phyloP scores from a whole-genome alignment of 2,329 filamentous ascomycete species.

The Monilinia laxa region DNA sequence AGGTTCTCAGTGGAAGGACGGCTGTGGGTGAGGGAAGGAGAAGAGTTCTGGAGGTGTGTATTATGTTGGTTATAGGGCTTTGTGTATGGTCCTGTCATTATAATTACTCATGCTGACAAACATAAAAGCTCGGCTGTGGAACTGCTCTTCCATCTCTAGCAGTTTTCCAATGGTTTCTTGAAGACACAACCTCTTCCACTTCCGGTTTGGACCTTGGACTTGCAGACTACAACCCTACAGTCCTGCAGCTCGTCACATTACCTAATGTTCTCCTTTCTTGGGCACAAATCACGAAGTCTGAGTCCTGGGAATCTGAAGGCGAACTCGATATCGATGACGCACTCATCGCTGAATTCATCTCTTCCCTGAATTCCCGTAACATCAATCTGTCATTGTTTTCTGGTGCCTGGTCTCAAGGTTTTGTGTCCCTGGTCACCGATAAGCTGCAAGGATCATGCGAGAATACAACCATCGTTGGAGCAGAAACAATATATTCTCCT shows the following conservation, averaged over 20 bases:
- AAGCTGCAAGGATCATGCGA: slow-evolving; percentile 35
- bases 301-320: slow-evolving; percentile 37
- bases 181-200: slow-evolving; percentile 29
- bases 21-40: slow-evolving; percentile 23
- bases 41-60: slow-evolving; percentile 38
- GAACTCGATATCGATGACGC: slow-evolving; percentile 39
- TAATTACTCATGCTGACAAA: background rate
- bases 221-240: slow-evolving; percentile 77
- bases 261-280: slow-evolving; percentile 76
- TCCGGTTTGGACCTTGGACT: slow-evolving; percentile 58
- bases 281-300: slow-evolving; percentile 39
- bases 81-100: background rate
- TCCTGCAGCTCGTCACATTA: slow-evolving; percentile 74
- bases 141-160: slow-evolving; percentile 72
- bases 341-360: slow-evolving; percentile 60
- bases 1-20: slow-evolving; percentile 45
- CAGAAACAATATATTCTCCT: slow-evolving; percentile 82
- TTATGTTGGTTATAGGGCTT: background rate
- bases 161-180: slow-evolving; percentile 61
- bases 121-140: slow-evolving; percentile 68
- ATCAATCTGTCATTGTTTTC: slow-evolving; percentile 68
- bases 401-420: slow-evolving; percentile 68
- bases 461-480: slow-evolving; percentile 60
- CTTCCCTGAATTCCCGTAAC: slow-evolving; percentile 49
- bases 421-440: slow-evolving; percentile 56